phyloP scores from a whole-genome alignment of 78 protist genomes.

The Creolimax fragrantissima region DNA sequence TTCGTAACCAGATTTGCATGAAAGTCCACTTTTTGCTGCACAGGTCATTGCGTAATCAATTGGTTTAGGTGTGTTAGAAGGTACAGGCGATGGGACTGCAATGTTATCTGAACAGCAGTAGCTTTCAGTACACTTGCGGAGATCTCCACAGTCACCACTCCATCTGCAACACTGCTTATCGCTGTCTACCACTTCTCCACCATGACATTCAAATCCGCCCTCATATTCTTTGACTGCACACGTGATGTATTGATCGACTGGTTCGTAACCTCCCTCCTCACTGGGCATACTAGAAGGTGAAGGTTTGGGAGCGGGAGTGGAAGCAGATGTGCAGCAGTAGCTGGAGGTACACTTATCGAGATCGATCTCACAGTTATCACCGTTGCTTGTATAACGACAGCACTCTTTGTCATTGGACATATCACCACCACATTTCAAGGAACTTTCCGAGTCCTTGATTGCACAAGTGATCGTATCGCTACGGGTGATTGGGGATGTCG shows the following conservation, averaged over 20 bases:
- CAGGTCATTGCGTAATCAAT: neutral
- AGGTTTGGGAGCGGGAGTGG: neutral
- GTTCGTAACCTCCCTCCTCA: too few species aligned
- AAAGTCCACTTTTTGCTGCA: neutral
- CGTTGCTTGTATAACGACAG: neutral
- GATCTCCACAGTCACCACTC: neutral
- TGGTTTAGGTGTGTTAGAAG: neutral
- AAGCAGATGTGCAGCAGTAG: neutral
- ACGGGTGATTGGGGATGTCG: neutral
- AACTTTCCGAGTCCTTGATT: neutral
- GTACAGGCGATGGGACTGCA: neutral
- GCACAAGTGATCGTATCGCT: neutral
- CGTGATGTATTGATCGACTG: neutral
- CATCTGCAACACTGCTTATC: neutral
- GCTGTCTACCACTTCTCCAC: neutral
- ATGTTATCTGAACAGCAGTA: neutral
- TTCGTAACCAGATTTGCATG: neutral
- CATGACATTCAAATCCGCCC: neutral
- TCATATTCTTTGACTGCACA: neutral
- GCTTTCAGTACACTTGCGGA: neutral
- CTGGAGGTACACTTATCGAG: neutral
- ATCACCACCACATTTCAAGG: neutral
- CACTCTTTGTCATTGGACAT: neutral
- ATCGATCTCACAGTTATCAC: too few species aligned
- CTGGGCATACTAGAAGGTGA: neutral